Base-by-base conservation (phyloP, 768 basidiomycete genomes). In the Hirschioporus abietinus region DNA sequence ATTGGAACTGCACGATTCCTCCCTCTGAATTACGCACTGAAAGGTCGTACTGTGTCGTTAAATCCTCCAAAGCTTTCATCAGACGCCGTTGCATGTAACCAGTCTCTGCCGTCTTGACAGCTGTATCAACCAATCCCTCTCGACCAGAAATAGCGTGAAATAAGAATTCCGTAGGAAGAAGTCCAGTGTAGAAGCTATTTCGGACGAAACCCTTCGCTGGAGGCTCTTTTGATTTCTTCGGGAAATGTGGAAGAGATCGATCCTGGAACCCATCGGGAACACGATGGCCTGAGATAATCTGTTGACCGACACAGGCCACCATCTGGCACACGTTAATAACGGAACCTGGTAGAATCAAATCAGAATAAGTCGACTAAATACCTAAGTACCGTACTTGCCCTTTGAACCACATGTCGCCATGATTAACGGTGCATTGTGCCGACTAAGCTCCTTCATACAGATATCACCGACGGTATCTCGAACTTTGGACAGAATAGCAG, bases 331-430 rank as follows among this genome's bases (percentile, higher is more conserved):
- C 97, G 78, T 99, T 99, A 79, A 99, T 96, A 69, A 95, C 93
- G 73, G 97, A 99, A 76, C 97, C 96, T 91, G 68, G 66, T 57
- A 64, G 68, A 18, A 65, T 23, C 27, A 66, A 24, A 64, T 35
- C 35, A 64, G 26, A 17, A 9, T 63, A 30, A 7, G 42, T 10
- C 27, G 65, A 59, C 23, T 36, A 58, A 23, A 52, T 42, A 24
- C 27, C 65, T 9, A 63, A 34, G 25, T 35, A 15, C 12, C n/a
- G 26, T 17, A 70, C 78, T 61, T 66, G 92, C 96, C 97, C 84
- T 99, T 99, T 6, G 97, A 99, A 76, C 96, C 96, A 79, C 96
- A 98, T 57, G 95, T 97, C 63, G 97, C 96, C 97, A 99, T 99
- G 80, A 98, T 96, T 1, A 97, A 80, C 1, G 97, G 95, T 1